These are phyloP conservation scores for Xylaria sp. DNA, from an alignment of 495 filamentous ascomycete genomes.

Conservation along the genomic window DNA sequence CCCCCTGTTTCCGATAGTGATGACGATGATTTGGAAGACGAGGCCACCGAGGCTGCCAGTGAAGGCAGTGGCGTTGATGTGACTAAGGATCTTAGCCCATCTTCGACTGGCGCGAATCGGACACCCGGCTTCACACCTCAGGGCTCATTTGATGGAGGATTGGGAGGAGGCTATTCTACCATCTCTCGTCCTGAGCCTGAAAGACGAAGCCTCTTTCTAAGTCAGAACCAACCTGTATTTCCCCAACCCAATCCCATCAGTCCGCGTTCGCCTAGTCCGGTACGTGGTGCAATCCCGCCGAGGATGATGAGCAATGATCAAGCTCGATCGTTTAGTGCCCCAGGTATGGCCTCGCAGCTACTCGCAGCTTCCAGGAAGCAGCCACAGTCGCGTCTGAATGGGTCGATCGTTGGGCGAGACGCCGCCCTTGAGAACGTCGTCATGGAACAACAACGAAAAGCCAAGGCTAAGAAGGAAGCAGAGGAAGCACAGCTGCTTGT, in stretches of 20 bases:
- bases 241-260: slow-evolving; percentile 66
- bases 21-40: slow-evolving; percentile 51
- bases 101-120: slow-evolving; percentile 52
- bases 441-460: slow-evolving; percentile 48
- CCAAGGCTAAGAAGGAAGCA: slow-evolving; percentile 53
- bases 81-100: slow-evolving; percentile 69
- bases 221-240: slow-evolving; percentile 58
- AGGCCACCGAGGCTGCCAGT: slow-evolving; percentile 52
- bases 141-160: slow-evolving; percentile 68
- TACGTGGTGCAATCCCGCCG: slow-evolving; percentile 60
- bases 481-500: slow-evolving; percentile 56
- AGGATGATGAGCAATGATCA: slow-evolving; percentile 59
- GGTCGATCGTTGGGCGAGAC: slow-evolving; percentile 33
- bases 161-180: slow-evolving; percentile 52
- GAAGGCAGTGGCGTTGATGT: slow-evolving; percentile 71
- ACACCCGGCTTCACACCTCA: slow-evolving; percentile 68
- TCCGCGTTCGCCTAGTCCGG: slow-evolving; percentile 81
- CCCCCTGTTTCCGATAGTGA: slow-evolving; percentile 46
- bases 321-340: slow-evolving; percentile 64
- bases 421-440: slow-evolving; percentile 45
- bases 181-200: slow-evolving; percentile 53
- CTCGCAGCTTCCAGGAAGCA: slow-evolving; percentile 42
- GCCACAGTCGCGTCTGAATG: slow-evolving; percentile 31
- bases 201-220: slow-evolving; percentile 62
- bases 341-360: slow-evolving; percentile 56